Evolutionary conservation across 2,329 filamentous ascomycete species (phyloP), one percentile per base, ranked within the genome.

Genomic region (Grosmannia clavigera): DNA sequence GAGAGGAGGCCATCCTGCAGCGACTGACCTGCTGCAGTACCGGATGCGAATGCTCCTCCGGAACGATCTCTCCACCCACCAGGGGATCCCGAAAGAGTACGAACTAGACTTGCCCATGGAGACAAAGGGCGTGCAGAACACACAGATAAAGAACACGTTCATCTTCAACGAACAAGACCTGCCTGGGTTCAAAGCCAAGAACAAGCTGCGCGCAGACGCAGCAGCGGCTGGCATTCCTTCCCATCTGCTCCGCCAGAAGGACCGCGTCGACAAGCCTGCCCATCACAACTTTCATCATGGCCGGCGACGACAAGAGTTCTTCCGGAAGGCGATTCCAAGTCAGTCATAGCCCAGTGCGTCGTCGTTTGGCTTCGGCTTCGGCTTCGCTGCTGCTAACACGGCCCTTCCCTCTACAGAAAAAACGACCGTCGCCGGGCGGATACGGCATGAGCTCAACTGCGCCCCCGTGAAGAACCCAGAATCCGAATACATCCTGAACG

Each of bases 81-180:
- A 86, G 66, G 75, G 80, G 5, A 78, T 96, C n/a, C 91, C 92
- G 12, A 90, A 90, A 68, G 90, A 95, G 68, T 99, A 96, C 73
- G 82, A 90, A 65, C 76, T 97, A 61, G 85, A 90, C 55, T 79
- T 90, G 55, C 85, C 81, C 29, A 81, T 83, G 50, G 70, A 76
- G 51, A 74, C 70, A 9, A 59, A 59, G 60, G 62, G 61, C 54
- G 48, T 57, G 7, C 62, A 64, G 58, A 77, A 79, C 57, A 68
- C 72, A 59, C 71, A 81, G n/a, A 83, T 92, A 40, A 83, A 83
- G 68, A 96, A 96, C 72, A 94, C 91, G 25, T 95, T 88, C 70
- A 78, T 97, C 60, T 99, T 99, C 70, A 91, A 88, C 50, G 94
- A 99, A 73, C 91, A 95, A 71, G 90, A 97, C 68, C 80, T 96